Base-by-base conservation (phyloP, 306 rosid species). In the Acacia melanoxylon region DNA sequence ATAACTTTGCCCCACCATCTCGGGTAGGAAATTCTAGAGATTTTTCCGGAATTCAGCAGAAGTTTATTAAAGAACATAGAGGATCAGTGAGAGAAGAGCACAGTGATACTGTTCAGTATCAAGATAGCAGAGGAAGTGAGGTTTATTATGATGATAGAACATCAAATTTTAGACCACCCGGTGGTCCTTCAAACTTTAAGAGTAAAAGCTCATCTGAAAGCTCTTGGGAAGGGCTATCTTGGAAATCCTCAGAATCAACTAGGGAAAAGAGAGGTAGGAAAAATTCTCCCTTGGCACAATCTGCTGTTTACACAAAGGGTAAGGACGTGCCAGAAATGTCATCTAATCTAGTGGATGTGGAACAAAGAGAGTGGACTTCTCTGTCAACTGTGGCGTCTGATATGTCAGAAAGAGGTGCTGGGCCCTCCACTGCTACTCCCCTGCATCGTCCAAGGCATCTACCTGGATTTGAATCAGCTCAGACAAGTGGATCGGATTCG, bases 191-290 rank as follows among this genome's bases (percentile, higher is more conserved):
- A 46, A 89, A 92, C 58, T 65, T 80, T 56, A 90, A 89, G 78
- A 92, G 94, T 84, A 93, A 89, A 85, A 90, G 89, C 81, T 33
- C 97, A 62, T 88, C 97, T 2, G 99, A 93, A 85, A 93, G 92
- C 89, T 91, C 99, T 48, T 93, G 96, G 98, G 99, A 96, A 79
- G 99, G 95, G 75, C 91, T 89, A 6, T 83, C 92, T 3, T 91
- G 81, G 46, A 96, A 89, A 88, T 88, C 88, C 85, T 88, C 97
- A 71, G 93, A 89, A 83, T 89, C 97, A 78, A 81, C 91, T 3
- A 90, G 90, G 91, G 99, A 93, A 37, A 93, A 82, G 81, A 91
- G 89, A 46, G 97, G 97, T 29, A 84, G 88, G 80, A 87, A 78
- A 81, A 84, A 14, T 65, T 41, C 84, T 72, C 75, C 85, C 42